A percentile compares a stretch with the other conserved stretches of the same genome.
phyloP scores from a whole-genome alignment of 2,329 filamentous ascomycete species.

The Thielaviopsis populi region DNA sequence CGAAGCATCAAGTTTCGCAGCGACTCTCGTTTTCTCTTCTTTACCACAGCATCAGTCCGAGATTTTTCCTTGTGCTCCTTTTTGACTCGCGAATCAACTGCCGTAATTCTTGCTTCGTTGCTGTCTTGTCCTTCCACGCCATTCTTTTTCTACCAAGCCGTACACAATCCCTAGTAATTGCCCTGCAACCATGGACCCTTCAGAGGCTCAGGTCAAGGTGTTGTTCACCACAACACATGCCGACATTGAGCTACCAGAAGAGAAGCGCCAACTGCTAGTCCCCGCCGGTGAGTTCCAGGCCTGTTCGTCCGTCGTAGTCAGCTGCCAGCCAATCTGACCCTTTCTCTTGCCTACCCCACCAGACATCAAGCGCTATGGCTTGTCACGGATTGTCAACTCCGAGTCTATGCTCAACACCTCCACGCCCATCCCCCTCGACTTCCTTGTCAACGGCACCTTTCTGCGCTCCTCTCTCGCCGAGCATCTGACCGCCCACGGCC shows the following conservation, averaged over 20 bases:
- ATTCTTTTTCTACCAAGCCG: not conserved
- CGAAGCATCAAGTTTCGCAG: not conserved
- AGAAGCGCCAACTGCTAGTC: slow-evolving; percentile 46
- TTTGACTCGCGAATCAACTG: not conserved
- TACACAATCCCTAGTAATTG: not conserved
- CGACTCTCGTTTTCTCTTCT: not conserved
- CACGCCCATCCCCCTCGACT: slow-evolving; percentile 69
- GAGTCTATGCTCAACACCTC: slow-evolving; percentile 53
- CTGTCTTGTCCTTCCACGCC: not conserved
- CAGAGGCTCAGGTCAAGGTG: slow-evolving; percentile 45
- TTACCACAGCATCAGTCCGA: not conserved
- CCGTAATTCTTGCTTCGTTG: not conserved
- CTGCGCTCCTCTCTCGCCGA: slow-evolving; percentile 80
- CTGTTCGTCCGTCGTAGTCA: slow-evolving; percentile 1
- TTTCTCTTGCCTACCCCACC: not conserved
- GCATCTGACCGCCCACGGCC: slow-evolving; percentile 70
- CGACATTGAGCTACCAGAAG: slow-evolving; percentile 47
- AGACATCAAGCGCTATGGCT: slow-evolving; percentile 56
- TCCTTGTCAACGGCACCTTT: slow-evolving; percentile 87
- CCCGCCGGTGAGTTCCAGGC: slow-evolving; percentile 34
- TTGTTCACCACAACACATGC: slow-evolving; percentile 50
- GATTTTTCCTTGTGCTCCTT: not conserved
- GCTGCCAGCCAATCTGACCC: not conserved
- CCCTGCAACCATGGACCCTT: slow-evolving; percentile 25
- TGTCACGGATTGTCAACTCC: slow-evolving; percentile 56